A percentile compares a stretch with the other conserved stretches of the same genome.
Conservation (phyloP, 179 eudicot genomes). For the Gypsophila paniculata region DNA sequence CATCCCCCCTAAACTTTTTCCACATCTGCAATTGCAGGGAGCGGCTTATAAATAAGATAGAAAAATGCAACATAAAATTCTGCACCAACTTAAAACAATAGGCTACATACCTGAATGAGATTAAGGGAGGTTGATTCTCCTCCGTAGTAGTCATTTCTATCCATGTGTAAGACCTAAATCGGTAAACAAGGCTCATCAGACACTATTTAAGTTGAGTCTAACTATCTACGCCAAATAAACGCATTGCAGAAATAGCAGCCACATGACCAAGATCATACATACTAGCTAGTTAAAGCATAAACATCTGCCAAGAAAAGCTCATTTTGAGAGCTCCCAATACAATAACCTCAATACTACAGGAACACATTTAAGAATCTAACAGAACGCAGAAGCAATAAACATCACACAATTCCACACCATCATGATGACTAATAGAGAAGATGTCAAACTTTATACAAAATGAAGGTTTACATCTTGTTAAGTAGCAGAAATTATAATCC, state of each 20-base stretch:
- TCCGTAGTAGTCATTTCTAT: slow-evolving; percentile 70
- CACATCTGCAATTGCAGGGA: slow-evolving; percentile 43
- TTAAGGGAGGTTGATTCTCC: slow-evolving; percentile 65
- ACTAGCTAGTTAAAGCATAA: not conserved
- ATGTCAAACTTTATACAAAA: not conserved
- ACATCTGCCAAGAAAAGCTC: slow-evolving; percentile 2
- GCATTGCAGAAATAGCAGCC: not conserved
- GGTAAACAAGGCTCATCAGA: not conserved
- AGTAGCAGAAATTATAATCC: not conserved
- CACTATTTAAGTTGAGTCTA: no score
- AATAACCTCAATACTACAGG: no score
- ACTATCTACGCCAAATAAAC: not conserved
- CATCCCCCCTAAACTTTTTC: slow-evolving; percentile 65
- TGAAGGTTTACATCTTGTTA: not conserved
- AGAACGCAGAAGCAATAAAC: slow-evolving; percentile 5
- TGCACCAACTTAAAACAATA: not conserved
- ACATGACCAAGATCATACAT: not conserved
- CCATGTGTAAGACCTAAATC: slow-evolving; percentile 72
- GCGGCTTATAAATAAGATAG: not conserved
- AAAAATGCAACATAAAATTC: not conserved
- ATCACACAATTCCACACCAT: not conserved
- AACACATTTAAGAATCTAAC: not conserved
- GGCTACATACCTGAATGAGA: slow-evolving; percentile 42
- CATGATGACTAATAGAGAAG: not conserved
- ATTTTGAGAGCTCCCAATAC: no score